Base-by-base conservation (phyloP, 306 rosid species). In the Rubus idaeus region DNA sequence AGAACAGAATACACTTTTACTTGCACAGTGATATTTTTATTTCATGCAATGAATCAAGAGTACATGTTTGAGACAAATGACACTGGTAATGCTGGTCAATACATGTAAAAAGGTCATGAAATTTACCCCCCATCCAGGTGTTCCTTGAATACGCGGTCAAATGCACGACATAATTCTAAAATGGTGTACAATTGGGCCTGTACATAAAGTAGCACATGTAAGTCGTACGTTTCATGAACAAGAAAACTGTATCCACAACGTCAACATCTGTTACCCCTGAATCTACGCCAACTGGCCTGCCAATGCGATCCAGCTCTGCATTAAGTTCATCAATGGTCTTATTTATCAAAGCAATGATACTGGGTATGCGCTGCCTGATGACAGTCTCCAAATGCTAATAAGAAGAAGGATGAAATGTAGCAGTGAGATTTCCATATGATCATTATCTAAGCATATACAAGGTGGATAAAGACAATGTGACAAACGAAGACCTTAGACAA, bases 71-170 rank as follows among this genome's bases (percentile, higher is more conserved):
- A 71, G 63, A 53, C 0, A 6, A 18, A 56, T 1, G 35, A 3
- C 63, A 8, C 46, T 56, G 30, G 53, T 41, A 12, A 40, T 61
- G 8, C 46, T 41, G 65, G 52, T 7, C 23, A 42, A 14, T 62
- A 30, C 35, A 2, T 67, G 37, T 26, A 53, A 20, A 47, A 46
- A 80, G 20, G 57, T 66, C 75, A 41, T 26, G 74, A 56, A 80
- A 87, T 79, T 82, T 91, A 96, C 99, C 99, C 99, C 83, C 99
- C 99, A 73, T 96, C 99, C 81, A 96, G 85, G 82, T 96, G 99
- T 75, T 96, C 99, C 86, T 83, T 96, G 76, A 96, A 96, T 63
- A 96, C 97, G 73, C 96, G 94, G 79, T 96, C 99, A 91, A 96
- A 92, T 52, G 99, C 99, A 73, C 99, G 98, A 57, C 99, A 96